A percentile compares a stretch with the other conserved stretches of the same genome.
Evolutionary conservation across 2,329 filamentous ascomycete genomes (phyloP).

Genomic region (Lomentospora prolificans): DNA sequence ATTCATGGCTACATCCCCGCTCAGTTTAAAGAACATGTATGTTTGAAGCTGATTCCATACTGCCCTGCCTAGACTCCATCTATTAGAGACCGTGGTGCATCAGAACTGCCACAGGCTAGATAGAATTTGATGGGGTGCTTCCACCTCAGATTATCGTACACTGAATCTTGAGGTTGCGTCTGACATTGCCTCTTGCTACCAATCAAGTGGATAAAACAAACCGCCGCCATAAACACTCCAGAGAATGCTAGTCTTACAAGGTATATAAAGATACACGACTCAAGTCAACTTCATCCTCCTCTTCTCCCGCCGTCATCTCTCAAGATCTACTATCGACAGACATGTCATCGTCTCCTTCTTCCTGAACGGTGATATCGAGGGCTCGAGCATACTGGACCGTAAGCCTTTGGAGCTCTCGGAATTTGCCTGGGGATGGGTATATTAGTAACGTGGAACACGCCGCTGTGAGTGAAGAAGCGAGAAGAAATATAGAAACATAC

Average conservation of each 20-base stretch:
- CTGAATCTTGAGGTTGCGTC: too few species aligned
- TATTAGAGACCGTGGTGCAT: too few species aligned
- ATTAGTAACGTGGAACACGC: conserved; percentile 21
- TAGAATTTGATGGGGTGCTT: too few species aligned
- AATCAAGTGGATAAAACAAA: not conserved
- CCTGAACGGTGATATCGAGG: conserved; percentile 51
- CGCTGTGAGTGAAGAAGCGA: not conserved
- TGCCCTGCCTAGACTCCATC: not conserved
- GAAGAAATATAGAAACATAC: conserved; percentile 40
- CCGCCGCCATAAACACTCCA: not conserved
- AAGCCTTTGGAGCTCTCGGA: conserved; percentile 83
- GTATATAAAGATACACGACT: not conserved
- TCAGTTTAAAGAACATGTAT: not conserved
- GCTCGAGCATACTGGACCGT: conserved; percentile 90
- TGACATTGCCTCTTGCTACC: too few species aligned
- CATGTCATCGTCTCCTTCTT: conserved; percentile 29
- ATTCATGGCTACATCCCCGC: too few species aligned
- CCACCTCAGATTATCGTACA: too few species aligned
- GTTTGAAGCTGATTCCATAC: not conserved
- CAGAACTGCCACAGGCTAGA: too few species aligned
- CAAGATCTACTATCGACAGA: not conserved
- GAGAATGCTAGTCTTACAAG: not conserved
- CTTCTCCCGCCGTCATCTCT: not conserved
- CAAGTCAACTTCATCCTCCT: not conserved
- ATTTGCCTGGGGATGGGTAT: conserved; percentile 58